Evolutionary conservation across 768 basidiomycete species (phyloP), one percentile per base, ranked within the genome.

Genomic region (Holtermannia corniformis): DNA sequence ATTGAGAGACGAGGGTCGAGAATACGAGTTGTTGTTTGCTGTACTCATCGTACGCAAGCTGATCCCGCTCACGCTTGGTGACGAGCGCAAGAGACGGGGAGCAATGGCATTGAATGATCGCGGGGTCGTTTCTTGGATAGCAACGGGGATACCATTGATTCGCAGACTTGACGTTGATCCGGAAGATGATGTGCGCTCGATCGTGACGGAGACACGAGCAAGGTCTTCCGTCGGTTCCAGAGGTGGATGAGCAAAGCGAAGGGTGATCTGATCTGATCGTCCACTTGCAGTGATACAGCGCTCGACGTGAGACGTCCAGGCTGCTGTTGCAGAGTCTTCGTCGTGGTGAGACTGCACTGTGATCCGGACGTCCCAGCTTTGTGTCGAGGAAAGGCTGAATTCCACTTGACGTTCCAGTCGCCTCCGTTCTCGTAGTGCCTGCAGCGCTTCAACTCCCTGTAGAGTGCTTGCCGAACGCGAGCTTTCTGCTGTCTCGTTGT

Each of bases 301-400:
- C 16, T 70, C 66, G 42, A 68, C 62, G 41, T 65, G 61, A 3
- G 63, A 60, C 5, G 59, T 49, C 63, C 61, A 65, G 0, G 44
- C 50, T n/a, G 56, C 55, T 11, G 61, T 63, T 10, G 63, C 47
- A 2, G 67, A 64, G 16, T 59, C 64, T 44, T 67, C 62, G 12
- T 65, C 63, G 45, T 65, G 58, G 24, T 67, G 67, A 4, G 63
- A 59, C 50, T 59, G 64, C 40, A 66, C 64, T 3, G 83, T 78
- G 23, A 93, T 75, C 60, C 84, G 87, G 1, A 91, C 80, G 61
- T 90, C 89, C 90, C 87, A 96, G 23, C 87, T 85, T 56, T 85
- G 82, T 16, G 76, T 73, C 1, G 80, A 76, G 3, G 87, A 86
- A 26, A 96, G 71, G n/a, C 82, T 74, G 63, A 84, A 86, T 74